A percentile compares a stretch with the other conserved stretches of the same genome.
Conservation (phyloP, 306 rosid species). For the Lupinus albus region DNA sequence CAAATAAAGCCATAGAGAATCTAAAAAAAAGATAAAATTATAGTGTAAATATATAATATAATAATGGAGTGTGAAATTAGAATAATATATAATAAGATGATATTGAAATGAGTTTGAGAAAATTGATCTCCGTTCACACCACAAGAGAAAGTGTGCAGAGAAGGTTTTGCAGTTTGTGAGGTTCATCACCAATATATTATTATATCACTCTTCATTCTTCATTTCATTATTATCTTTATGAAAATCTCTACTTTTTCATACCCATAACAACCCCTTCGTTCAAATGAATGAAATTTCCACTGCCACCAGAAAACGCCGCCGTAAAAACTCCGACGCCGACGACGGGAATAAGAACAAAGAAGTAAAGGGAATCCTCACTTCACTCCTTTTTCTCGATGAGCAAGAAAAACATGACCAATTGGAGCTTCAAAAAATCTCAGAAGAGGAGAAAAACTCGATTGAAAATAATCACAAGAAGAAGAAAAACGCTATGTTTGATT, state of each 20-base stretch:
- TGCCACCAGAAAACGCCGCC: slow-evolving; percentile 35
- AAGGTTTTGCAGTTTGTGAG: too few relatives aligned
- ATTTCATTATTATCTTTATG: not conserved
- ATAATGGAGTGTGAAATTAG: too few relatives aligned
- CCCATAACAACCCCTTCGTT: slow-evolving; percentile 18
- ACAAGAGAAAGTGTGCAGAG: too few relatives aligned
- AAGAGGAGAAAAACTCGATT: slow-evolving; percentile 46
- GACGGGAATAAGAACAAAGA: slow-evolving; percentile 46
- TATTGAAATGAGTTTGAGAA: too few relatives aligned
- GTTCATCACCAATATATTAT: too few relatives aligned
- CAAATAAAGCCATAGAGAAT: too few relatives aligned
- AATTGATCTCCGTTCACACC: too few relatives aligned
- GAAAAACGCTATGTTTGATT: slow-evolving; percentile 51
- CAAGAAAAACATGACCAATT: slow-evolving; percentile 46
- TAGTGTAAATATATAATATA: too few relatives aligned
- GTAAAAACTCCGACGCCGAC: slow-evolving; percentile 30
- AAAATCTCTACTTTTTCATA: slow-evolving; percentile 38
- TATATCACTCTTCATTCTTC: not conserved
- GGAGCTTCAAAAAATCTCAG: slow-evolving; percentile 44
- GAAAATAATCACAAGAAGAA: slow-evolving; percentile 48
- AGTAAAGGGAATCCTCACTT: slow-evolving; percentile 50
- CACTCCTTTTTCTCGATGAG: slow-evolving; percentile 33
- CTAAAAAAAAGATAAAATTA: too few relatives aligned
- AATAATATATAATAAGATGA: too few relatives aligned
- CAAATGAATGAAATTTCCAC: not conserved